Percentiles rank a stretch among this genome's conserved stretches.
Evolutionary conservation across 169 alveolate genomes (phyloP).

Genomic region (Perkinsus marinus): DNA sequence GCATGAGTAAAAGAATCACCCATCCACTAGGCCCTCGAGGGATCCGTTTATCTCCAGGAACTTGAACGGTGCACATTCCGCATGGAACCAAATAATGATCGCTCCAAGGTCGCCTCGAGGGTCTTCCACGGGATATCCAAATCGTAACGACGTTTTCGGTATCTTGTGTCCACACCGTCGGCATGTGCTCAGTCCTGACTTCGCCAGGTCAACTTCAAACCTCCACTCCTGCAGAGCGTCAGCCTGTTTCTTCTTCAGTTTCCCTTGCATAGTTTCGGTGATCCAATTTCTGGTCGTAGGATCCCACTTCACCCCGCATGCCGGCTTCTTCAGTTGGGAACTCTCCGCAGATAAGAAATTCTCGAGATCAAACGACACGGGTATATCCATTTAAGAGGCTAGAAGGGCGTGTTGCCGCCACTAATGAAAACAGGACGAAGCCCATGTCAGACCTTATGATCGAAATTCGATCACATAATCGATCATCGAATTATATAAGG

Average conservation of each 20-base stretch:
- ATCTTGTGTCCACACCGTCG: slow-evolving; percentile 23
- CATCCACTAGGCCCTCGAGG: background rate
- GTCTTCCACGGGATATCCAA: slow-evolving; percentile 36
- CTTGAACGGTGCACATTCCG: slow-evolving; percentile 26
- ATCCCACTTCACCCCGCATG: background rate
- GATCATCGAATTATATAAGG: too few relatives aligned
- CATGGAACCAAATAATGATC: slow-evolving; percentile 32
- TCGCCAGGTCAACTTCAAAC: background rate
- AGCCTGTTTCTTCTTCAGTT: background rate
- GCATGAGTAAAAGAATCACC: background rate
- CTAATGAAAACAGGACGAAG: background rate
- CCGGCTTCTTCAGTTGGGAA: background rate
- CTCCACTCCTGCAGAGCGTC: background rate
- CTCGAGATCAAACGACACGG: background rate
- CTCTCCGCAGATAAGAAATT: background rate
- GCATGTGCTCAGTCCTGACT: slow-evolving; percentile 8
- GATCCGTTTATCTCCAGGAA: background rate
- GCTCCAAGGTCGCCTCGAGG: slow-evolving; percentile 31
- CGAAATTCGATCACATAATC: too few relatives aligned
- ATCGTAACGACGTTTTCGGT: slow-evolving; percentile 14
- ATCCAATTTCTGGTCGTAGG: background rate
- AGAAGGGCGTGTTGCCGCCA: background rate
- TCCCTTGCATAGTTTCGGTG: background rate
- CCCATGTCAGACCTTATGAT: background rate
- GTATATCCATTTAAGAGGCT: background rate